A percentile compares a stretch with the other conserved stretches of the same genome.
Evolutionary conservation across 202 grass and related monocot genomes (phyloP).

Genomic region (Saccharum hybrid): DNA sequence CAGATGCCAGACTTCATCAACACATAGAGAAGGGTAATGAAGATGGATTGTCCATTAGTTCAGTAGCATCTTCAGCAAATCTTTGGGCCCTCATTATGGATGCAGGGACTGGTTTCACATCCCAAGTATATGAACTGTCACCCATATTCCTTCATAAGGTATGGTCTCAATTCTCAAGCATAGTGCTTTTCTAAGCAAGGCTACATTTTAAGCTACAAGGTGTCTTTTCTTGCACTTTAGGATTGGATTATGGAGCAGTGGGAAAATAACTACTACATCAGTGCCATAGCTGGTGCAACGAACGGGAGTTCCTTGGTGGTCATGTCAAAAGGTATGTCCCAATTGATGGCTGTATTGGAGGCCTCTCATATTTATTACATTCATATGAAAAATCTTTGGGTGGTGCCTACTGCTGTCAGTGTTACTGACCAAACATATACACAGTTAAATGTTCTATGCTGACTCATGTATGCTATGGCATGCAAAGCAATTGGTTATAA

Average conservation of each 20-base stretch:
- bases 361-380: conserved; percentile 1
- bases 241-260: conserved; percentile 99
- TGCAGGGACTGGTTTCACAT: conserved; percentile 88
- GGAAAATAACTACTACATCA: conserved; percentile 98
- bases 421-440: conserved; percentile 1
- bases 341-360: conserved; percentile 12
- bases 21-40: conserved; percentile 97
- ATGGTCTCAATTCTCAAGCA: conserved; percentile 31
- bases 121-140: conserved; percentile 97
- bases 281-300: conserved; percentile 82
- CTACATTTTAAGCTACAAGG: conserved; percentile 11
- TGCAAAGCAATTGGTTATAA: neutral
- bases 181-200: conserved; percentile 14
- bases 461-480: neutral
- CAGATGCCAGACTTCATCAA: conserved; percentile 83
- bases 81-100: conserved; percentile 99
- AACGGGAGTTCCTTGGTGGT: conserved; percentile 97
- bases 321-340: conserved; percentile 90
- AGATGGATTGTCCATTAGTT: conserved; percentile 93
- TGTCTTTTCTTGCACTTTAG: conserved; percentile 47
- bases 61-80: conserved; percentile 81
- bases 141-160: conserved; percentile 96
- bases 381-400: neutral
- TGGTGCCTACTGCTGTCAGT: neutral
- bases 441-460: conserved; percentile 20